phyloP scores from a whole-genome alignment of 495 filamentous ascomycete species.

The Bombardia bombarda region DNA sequence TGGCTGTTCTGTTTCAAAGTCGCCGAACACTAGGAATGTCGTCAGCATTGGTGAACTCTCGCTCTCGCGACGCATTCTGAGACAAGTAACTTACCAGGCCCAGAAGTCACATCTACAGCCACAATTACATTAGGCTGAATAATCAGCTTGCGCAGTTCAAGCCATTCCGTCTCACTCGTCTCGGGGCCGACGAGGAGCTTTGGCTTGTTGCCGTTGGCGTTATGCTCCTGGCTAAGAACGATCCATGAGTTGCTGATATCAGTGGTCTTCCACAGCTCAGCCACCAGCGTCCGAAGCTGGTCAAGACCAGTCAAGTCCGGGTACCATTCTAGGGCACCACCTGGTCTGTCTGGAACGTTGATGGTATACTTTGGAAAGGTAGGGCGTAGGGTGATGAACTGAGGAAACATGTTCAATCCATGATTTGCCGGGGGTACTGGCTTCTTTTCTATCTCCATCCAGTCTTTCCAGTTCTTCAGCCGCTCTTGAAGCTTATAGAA shows the following conservation, averaged over 20 bases:
- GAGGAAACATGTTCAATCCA: constrained; percentile 7
- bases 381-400: constrained; percentile 13
- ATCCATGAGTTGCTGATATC: no score
- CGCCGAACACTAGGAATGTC: no score
- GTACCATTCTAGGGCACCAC: not conserved
- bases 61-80: no score
- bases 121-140: constrained; percentile 10
- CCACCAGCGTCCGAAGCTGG: constrained; percentile 1
- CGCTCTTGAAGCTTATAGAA: not conserved
- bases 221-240: constrained; percentile 3
- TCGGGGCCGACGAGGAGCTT: constrained; percentile 7
- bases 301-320: not conserved
- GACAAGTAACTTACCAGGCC: no score
- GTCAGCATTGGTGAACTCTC: no score
- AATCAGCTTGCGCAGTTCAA: constrained; percentile 7
- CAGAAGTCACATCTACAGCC: no score
- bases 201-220: constrained; percentile 1
- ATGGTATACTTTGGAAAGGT: constrained; percentile 11
- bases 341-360: not conserved
- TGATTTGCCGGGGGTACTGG: not conserved
- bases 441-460: not conserved
- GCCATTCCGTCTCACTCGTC: constrained; percentile 13
- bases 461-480: not conserved
- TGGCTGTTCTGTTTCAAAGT: not conserved
- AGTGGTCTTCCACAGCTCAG: no score